These are phyloP conservation scores for Sclerotiophoma versabilis DNA, from an alignment of 2,329 filamentous ascomycete species.

Conservation along the genomic window DNA sequence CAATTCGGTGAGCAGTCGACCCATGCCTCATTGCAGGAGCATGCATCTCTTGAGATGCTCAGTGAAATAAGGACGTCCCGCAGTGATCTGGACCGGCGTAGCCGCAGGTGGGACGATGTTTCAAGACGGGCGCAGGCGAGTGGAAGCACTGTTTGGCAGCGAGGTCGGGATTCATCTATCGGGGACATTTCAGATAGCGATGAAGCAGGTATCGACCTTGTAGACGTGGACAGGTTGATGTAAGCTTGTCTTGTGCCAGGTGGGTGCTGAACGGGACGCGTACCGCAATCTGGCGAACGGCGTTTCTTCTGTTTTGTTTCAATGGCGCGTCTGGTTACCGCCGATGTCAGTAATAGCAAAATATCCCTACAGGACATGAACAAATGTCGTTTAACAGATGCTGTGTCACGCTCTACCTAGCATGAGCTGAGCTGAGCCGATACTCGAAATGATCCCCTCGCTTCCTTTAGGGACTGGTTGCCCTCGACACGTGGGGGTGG, in stretches of 20 bases:
- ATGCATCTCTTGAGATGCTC: constrained; percentile 28
- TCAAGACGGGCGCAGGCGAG: constrained; percentile 20
- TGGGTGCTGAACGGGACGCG: neutral
- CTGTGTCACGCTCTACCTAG: constrained; percentile 3
- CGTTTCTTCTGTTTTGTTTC: neutral
- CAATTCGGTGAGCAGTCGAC: constrained; percentile 25
- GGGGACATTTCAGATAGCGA: constrained; percentile 24
- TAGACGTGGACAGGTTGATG: constrained; percentile 25
- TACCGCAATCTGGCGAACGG: neutral
- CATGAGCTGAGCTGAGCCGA: constrained; percentile 1
- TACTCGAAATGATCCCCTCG: constrained; percentile 1
- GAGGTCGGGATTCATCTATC: constrained; percentile 15
- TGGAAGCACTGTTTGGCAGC: constrained; percentile 11
- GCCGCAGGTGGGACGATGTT: constrained; percentile 13
- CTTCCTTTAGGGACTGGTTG: neutral
- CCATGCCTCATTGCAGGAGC: constrained; percentile 35
- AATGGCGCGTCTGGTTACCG: neutral
- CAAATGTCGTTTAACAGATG: constrained; percentile 1
- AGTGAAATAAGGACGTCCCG: constrained; percentile 28
- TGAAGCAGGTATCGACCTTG: constrained; percentile 25
- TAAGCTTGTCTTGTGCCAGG: constrained; percentile 11
- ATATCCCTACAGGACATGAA: neutral
- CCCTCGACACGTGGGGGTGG: neutral
- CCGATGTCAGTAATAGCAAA: too few species aligned
- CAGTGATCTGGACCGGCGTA: constrained; percentile 22